These are phyloP conservation scores for Neonectria ditissima DNA, from an alignment of 2,329 filamentous ascomycete species.

Conservation along the genomic window DNA sequence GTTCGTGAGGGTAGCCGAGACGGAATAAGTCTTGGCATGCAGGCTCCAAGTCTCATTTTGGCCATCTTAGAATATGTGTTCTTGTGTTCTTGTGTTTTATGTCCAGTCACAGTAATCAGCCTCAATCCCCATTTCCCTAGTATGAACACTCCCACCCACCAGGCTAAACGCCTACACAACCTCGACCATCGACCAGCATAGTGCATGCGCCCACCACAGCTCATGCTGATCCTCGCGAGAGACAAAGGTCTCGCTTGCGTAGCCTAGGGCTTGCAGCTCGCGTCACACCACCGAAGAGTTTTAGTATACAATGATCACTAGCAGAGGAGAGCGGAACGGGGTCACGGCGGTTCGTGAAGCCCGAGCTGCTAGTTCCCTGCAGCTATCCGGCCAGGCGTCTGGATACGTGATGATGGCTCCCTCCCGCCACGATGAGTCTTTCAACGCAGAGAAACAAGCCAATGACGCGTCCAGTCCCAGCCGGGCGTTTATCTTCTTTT, in stretches of 20 bases:
- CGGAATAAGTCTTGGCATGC: constrained; percentile 6
- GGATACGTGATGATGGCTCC: too few relatives aligned
- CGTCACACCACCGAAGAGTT: constrained; percentile 31
- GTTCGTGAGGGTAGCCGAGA: constrained; percentile 17
- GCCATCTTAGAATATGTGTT: not conserved
- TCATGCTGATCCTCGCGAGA: constrained; percentile 9
- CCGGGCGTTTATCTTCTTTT: too few relatives aligned
- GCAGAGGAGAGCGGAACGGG: constrained; percentile 1
- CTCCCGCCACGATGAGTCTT: too few relatives aligned
- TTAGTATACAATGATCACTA: constrained; percentile 22
- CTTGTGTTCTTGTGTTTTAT: not conserved
- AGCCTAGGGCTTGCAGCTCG: constrained; percentile 33
- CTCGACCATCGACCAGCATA: too few relatives aligned
- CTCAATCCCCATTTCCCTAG: not conserved
- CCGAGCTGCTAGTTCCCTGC: constrained; percentile 1
- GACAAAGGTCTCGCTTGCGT: constrained; percentile 39
- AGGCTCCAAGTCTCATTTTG: not conserved
- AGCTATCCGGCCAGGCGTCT: not conserved
- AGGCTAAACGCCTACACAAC: too few relatives aligned
- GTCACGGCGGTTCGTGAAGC: constrained; percentile 3
- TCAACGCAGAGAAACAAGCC: too few relatives aligned
- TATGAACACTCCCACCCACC: not conserved
- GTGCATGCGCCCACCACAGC: constrained; percentile 13
- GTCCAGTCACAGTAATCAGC: too few relatives aligned
- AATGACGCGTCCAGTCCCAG: too few relatives aligned